Base-by-base conservation (phyloP, 2,329 filamentous ascomycete genomes). In the Coniochaeta prunicola region DNA sequence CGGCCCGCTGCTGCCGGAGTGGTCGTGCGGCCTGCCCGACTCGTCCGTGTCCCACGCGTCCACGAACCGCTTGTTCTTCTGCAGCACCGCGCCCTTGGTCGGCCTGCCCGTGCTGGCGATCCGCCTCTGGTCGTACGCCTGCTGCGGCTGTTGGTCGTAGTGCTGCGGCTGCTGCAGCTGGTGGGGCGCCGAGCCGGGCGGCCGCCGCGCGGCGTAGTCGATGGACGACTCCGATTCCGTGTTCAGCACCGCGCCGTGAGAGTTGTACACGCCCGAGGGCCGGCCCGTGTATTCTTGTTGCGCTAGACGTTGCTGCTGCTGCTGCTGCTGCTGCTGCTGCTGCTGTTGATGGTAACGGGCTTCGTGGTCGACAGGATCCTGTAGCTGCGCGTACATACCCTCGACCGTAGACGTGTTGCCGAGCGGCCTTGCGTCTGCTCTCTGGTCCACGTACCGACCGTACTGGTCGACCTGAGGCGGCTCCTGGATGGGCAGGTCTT, bases 51-150 rank as follows among this genome's bases (percentile, higher is more conserved):
- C 91, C 70, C 96, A 97, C 1, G 90, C 91, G 67, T 97, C 92
- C 1, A 84, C 87, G 66, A 99, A 96, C 64, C 92, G 86, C 74
- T 93, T 92, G 71, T 87, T 88, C 76, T 96, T 96, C 68, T 94
- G 89, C 53, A 94, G 76, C 12, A 90, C 85, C 34, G 82, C 84
- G 15, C 69, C 79, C 61, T 66, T 76, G 66, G 38, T n/a, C 66
- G 61, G 42, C 68, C 53, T 74, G 75, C 24, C 45, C 58, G 53
- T 66, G 61, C 42, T 68, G 70, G 30, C 77, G 75, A 38, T 74
- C 75, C 28, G 71, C 73, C 56, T 79, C 79, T 0, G 75, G 74
- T 8, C 75, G 3, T 75, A 76, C 7, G 12, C 33, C 4, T 74
- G 74, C 2, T 68, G 69, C 57, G 77, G 50, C 10, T 54, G 28